Evolutionary conservation across 805 yeast genomes (phyloP), one percentile per base, ranked within the genome.

Genomic region (Candida cerambycidarum): DNA sequence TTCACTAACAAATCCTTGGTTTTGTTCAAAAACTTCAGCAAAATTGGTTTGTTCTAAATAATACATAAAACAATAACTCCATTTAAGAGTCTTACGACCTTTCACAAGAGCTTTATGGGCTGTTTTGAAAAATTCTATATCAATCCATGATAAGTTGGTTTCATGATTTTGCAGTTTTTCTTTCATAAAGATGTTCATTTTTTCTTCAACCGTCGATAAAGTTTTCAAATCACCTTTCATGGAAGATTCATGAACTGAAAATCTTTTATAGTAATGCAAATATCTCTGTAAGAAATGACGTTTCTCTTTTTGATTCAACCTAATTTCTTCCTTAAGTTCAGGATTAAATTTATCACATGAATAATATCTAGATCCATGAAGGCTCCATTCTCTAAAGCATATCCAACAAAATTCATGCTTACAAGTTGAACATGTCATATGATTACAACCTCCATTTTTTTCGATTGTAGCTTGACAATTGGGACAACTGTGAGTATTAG

Each of bases 381-480:
- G 64, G 0, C 59, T 55, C 99, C 99, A 92, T 25, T 70, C 76
- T 3, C 82, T 82, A 47, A 79, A 59, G 62, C 99, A 93, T 30
- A 90, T 80, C 99, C 99, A 93, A 62, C 99, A 93, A 58, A 89
- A 93, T 58, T 90, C 87, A 59, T 78, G 64, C 10, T 61, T 57
- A 61, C 99, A 93, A 45, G 80, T 82, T 3, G 78, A 70, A 61
- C 99, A 93, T 1, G 81, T 76, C 96, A 93, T 92, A 64, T 93
- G 99, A 63, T 92, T 92, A 65, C 99, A 93, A 0, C 99, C 99
- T 16, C 97, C 98, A 58, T 85, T 85, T 55, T 92, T 89, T 58
- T 93, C 97, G 48, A 92, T 93, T 21, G 80, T 69, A 1, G 89
- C 69, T 8, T 68, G 67, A 67, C 99, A 93, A 55, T 79, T 78